Evolutionary conservation across 257 asterid genomes (phyloP), one percentile per base, ranked within the genome.

Genomic region (Galeopsis tetrahit): DNA sequence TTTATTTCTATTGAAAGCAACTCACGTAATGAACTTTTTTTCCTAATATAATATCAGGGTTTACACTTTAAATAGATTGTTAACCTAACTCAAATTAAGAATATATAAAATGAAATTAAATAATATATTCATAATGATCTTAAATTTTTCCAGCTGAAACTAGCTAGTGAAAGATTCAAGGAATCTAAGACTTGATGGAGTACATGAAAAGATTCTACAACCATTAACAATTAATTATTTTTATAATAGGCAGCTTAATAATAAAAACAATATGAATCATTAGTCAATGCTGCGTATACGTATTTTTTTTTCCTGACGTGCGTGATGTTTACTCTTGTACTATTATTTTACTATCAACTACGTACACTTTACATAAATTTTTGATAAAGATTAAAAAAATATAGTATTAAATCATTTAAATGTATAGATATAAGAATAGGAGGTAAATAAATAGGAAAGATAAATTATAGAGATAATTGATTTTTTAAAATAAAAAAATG

Each of bases 111-210:
- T 58, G 13, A 21, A 57, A 6, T 36, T 2, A 3, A 28, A 1
- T 7, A 7, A 58, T 42, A 4, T 13, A 33, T 17, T 42, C 17
- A 39, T 5, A 34, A 71, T 7, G 32, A 35, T 15, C 40, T 15
- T 15, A 59, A 32, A 15, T 10, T 4, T 44, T 32, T 71, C 40
- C 60, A 46, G 58, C 39, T 49, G 21, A 48, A 48, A 48, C 9
- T 63, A 75, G 28, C 71, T 28, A 6, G 5, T 13, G 35, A 69
- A 44, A 76, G 80, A 77, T 77, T 17, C 80, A 70, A 64, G 62
- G 80, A 69, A 70, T 77, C 81, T 71, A 7, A 63, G 55, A 28
- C 34, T 6, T 56, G n/a, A 68, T n/a, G n/a, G n/a, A n/a, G n/a
- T 5, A 32, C 48, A 48, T 32, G 38, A 36, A 10, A 68, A 48